A percentile compares a stretch with the other conserved stretches of the same genome.
Evolutionary conservation across 2,329 filamentous ascomycete genomes (phyloP).

Genomic region (Clonostachys byssicola): DNA sequence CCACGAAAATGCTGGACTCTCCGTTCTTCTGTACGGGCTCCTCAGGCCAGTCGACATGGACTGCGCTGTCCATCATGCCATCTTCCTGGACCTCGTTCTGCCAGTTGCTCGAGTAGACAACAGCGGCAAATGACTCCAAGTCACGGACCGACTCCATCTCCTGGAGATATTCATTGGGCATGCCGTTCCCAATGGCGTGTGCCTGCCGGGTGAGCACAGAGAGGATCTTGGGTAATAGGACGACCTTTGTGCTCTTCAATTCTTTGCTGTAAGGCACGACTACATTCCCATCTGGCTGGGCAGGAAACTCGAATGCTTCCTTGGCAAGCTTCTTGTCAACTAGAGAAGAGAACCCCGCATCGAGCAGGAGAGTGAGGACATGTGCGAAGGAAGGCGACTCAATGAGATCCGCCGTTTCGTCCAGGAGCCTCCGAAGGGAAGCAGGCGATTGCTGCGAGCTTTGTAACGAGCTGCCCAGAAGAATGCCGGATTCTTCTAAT

Average conservation of each 20-base stretch:
- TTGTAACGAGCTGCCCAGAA: slow-evolving; percentile 40
- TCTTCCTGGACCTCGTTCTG: slow-evolving; percentile 52
- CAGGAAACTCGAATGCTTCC: slow-evolving; percentile 65
- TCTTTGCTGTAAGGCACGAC: slow-evolving; percentile 39
- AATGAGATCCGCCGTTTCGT: slow-evolving; percentile 93
- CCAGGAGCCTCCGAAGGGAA: slow-evolving; percentile 76
- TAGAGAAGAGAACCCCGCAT: slow-evolving; percentile 80
- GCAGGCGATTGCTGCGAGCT: slow-evolving; percentile 39
- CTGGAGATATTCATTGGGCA: slow-evolving; percentile 66
- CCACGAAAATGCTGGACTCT: slow-evolving; percentile 50
- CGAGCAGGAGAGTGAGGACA: slow-evolving; percentile 81
- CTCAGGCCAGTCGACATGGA: slow-evolving; percentile 20
- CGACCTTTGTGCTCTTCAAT: slow-evolving; percentile 52
- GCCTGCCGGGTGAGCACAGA: slow-evolving; percentile 90
- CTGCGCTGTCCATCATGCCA: slow-evolving; percentile 26
- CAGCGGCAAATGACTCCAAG: slow-evolving; percentile 78
- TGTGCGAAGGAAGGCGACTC: slow-evolving; percentile 89
- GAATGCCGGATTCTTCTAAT: slow-evolving; percentile 79
- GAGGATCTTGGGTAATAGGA: slow-evolving; percentile 79
- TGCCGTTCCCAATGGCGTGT: slow-evolving; percentile 79
- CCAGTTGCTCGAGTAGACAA: slow-evolving; percentile 86
- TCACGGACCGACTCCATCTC: slow-evolving; percentile 74
- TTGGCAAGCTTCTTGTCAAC: slow-evolving; percentile 77
- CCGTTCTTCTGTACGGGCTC: slow-evolving; percentile 5
- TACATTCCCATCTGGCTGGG: slow-evolving; percentile 9